Evolutionary conservation across 768 basidiomycete species (phyloP), one percentile per base, ranked within the genome.

Genomic region (Auricularia heimuer): DNA sequence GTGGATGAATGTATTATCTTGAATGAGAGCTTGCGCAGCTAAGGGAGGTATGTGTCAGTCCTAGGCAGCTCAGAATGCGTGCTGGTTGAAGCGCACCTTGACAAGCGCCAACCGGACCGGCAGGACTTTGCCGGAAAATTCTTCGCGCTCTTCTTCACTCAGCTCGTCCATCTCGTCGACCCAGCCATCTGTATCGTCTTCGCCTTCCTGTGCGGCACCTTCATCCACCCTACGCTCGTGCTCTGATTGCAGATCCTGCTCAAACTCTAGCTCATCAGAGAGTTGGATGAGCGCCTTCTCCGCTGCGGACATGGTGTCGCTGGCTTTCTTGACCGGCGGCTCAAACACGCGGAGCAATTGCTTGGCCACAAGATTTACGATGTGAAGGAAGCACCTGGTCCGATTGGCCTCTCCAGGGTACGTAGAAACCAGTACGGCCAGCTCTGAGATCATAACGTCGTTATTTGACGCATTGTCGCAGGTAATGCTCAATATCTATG

Each of bases 11-110:
- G 65, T 12, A 66, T 65, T 54, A 64, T 68, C 58, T 66, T 63
- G 66, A 54, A 76, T 1, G 70, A 58, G 18, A 71, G 54, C 47
- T 68, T 67, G 18, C 70, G 68, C 37, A 71, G 65, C 73, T 71
- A 64, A 2, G 6, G 8, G 42, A 6, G 42, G 42, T 44, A 44
- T 7, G 42, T 7, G 16, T 6, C 8, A 44, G 42, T 7, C 8
- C 42, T 16, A 16, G 6, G 42, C 42, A 16, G 42, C 42, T 6
- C 8, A 44, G 42, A 7, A 6, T 44, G 54, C 42, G 60, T n/a
- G n/a, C n/a, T n/a, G n/a, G n/a, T n/a, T n/a, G n/a, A n/a, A n/a
- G 61, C 70, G 54, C 54, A 78, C 74, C 74, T 80, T 80, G 0
- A 72, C 68, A 0, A 79, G 65, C 3, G 75, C 66, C 33, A 72